Evolutionary conservation across 2,329 filamentous ascomycete genomes (phyloP).

Genomic region (Pezizomycotina sp.): DNA sequence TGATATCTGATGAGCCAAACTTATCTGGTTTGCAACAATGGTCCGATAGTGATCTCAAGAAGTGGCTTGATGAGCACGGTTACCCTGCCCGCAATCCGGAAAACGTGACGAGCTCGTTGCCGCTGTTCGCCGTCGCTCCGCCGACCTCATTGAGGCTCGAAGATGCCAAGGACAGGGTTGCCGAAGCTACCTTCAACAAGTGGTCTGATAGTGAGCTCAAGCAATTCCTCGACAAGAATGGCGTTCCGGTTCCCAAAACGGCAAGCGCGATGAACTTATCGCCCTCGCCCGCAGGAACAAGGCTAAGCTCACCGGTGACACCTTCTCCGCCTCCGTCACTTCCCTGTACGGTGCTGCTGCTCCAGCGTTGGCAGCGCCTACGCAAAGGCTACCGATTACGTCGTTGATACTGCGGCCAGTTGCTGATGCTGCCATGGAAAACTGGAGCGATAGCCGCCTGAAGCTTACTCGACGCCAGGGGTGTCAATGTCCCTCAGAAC

Average conservation of each 20-base stretch:
- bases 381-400: constrained; percentile 47
- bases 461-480: constrained; percentile 64
- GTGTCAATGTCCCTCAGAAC: constrained; percentile 55
- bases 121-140: constrained; percentile 66
- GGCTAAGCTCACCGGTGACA: constrained; percentile 53
- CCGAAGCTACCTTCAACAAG: constrained; percentile 68
- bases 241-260: constrained; percentile 83
- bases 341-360: constrained; percentile 23
- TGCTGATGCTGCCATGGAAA: too few relatives aligned
- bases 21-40: too few relatives aligned
- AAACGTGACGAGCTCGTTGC: constrained; percentile 71
- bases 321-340: constrained; percentile 32
- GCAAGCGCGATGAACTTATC: constrained; percentile 73
- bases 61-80: constrained; percentile 79
- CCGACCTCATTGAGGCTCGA: constrained; percentile 56
- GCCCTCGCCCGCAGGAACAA: constrained; percentile 81
- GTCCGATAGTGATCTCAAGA: constrained; percentile 39
- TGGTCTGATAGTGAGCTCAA: constrained; percentile 88
- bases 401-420: too few relatives aligned
- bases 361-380: constrained; percentile 17
- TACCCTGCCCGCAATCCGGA: constrained; percentile 71
- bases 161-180: constrained; percentile 55
- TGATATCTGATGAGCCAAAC: too few relatives aligned
- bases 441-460: constrained; percentile 60
- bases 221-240: constrained; percentile 82